A percentile compares a stretch with the other conserved stretches of the same genome.
Conservation (phyloP, 2,329 filamentous ascomycete genomes). For the Aspergillus puulaauensis region DNA sequence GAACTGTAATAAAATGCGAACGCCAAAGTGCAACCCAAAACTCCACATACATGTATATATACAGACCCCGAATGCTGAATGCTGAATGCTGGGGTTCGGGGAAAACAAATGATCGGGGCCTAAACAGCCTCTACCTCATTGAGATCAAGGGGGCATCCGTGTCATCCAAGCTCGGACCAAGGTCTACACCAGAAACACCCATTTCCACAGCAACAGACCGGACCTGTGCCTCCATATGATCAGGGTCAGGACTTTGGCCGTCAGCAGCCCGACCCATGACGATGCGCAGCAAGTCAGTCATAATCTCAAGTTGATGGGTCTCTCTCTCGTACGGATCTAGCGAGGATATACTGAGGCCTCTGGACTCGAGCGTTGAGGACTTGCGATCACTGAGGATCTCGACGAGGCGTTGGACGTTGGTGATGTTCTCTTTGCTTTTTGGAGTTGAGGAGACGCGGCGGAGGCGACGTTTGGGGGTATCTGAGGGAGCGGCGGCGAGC, state of each 20-base stretch:
- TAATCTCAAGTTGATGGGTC: constrained; percentile 44
- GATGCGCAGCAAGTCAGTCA: constrained; percentile 41
- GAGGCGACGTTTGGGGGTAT: constrained; percentile 37
- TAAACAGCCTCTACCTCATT: neutral
- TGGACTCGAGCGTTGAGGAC: constrained; percentile 28
- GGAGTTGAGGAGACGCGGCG: constrained; percentile 42
- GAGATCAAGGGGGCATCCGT: constrained; percentile 18
- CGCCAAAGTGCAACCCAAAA: neutral
- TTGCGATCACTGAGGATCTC: constrained; percentile 43
- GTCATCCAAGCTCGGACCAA: constrained; percentile 31
- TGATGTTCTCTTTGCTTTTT: constrained; percentile 46
- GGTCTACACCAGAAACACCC: constrained; percentile 31
- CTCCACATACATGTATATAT: neutral
- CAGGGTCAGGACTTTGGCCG: constrained; percentile 15
- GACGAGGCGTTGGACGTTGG: constrained; percentile 46
- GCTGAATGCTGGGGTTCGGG: neutral
- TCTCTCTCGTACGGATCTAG: constrained; percentile 38
- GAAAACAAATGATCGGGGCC: neutral
- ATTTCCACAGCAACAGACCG: constrained; percentile 38
- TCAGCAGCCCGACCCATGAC: constrained; percentile 37
- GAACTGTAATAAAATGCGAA: neutral
- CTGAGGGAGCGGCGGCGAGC: constrained; percentile 36
- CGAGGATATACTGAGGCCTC: constrained; percentile 34
- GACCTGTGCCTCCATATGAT: constrained; percentile 35
- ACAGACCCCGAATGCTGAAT: no score